Base-by-base conservation (phyloP, 208 protist species). In the Wallacemonas sp. region DNA sequence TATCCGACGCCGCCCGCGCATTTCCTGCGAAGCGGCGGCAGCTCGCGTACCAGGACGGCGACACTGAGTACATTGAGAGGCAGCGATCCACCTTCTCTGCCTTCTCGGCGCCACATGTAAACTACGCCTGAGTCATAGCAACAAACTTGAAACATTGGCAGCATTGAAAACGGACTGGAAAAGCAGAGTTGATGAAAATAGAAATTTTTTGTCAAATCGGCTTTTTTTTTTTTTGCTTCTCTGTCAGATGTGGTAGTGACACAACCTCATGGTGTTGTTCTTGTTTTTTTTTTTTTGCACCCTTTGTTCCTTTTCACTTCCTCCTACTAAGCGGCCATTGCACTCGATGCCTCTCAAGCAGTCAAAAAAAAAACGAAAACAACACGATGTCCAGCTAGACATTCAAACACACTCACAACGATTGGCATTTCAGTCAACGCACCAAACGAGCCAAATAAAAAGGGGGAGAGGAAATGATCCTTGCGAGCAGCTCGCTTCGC, bases 21-120 rank as follows among this genome's bases (percentile, higher is more conserved):
- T 58, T 58, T 39, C n/a, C 28, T 21, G 2, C 51, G 14, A 33
- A 39, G 51, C 30, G 51, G 30, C 51, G 51, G 6, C 51, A 58
- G 51, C 51, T 58, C 17, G 51, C 56, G n/a, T 79, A 64, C 38
- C 47, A 62, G 24, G 59, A 62, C 36, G 68, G 59, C 1, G 68
- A 74, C 38, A 68, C 38, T 9, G 58, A 74, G 47, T 70, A 73
- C 51, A 79, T 74, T 60, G 61, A 79, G 30, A 63, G 51, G 8
- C 49, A 64, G 28, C 62, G 73, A 12, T 61, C 64, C 21, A 56
- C 72, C 28, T 65, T 62, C 36, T 58, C 51, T n/a, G 51, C 21
- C 30, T 58, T 58, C 41, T 8, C 51, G 4, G 28, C 51, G 11
- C 51, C 51, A 14, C 14, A 58, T 58, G 51, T 58, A 33, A 58